phyloP scores from a whole-genome alignment of 495 filamentous ascomycete species.

The Aspergillus hancockii region DNA sequence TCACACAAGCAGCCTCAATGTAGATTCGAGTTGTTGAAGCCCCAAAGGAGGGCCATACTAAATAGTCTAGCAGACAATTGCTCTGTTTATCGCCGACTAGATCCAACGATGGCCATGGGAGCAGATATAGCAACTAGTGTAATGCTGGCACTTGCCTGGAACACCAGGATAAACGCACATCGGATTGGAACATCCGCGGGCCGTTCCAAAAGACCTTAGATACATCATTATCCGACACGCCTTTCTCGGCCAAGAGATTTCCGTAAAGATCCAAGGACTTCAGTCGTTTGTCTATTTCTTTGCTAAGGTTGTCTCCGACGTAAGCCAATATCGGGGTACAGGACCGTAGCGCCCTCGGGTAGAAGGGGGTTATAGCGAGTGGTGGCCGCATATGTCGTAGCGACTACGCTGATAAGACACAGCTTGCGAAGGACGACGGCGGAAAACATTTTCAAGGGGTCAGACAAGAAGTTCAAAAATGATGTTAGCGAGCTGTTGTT shows the following conservation, averaged over 20 bases:
- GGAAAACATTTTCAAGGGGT: too few species aligned
- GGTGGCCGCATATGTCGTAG: background rate
- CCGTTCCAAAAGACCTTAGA: background rate
- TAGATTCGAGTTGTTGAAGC: background rate
- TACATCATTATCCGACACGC: background rate
- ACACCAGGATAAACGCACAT: background rate
- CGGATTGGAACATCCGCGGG: background rate
- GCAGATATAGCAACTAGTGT: background rate
- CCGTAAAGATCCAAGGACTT: background rate
- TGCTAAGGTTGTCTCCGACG: background rate
- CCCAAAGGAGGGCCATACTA: background rate
- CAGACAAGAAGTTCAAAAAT: too few species aligned
- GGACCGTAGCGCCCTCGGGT: background rate
- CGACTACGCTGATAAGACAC: background rate
- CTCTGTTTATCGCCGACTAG: background rate
- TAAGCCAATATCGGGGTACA: background rate
- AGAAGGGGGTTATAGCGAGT: background rate
- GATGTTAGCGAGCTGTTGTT: too few species aligned
- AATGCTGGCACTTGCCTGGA: background rate
- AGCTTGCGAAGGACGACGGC: too few species aligned
- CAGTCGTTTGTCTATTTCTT: background rate
- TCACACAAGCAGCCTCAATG: background rate
- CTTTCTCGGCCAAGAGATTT: background rate
- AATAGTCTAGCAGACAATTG: background rate
- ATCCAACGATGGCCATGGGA: background rate